Conservation (phyloP, 306 rosid species). For the Cucurbita argyrosperma region DNA sequence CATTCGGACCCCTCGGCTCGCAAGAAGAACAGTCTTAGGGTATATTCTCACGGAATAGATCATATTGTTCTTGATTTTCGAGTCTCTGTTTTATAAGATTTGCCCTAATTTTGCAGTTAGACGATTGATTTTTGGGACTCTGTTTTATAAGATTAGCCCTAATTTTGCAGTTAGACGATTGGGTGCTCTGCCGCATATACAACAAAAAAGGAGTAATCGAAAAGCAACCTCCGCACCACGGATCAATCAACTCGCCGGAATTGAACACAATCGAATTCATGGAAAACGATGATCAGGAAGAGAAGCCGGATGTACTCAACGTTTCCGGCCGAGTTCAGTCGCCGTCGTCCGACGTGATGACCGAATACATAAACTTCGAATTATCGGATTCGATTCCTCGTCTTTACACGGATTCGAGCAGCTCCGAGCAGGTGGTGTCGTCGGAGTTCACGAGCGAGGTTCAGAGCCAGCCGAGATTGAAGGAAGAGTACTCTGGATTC, state of each 20-base stretch:
- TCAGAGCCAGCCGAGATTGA: constrained; percentile 84
- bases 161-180: constrained; percentile 80
- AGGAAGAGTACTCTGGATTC: constrained; percentile 37
- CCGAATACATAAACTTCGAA: constrained; percentile 46
- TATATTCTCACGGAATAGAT: constrained; percentile 10
- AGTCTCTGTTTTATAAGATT: too few species aligned
- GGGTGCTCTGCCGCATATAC: constrained; percentile 94
- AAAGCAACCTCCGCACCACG: constrained; percentile 14
- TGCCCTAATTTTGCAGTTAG: constrained; percentile 48
- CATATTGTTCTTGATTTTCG: not conserved
- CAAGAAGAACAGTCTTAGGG: constrained; percentile 79
- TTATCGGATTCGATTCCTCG: constrained; percentile 66
- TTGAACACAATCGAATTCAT: constrained; percentile 19
- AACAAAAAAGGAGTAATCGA: constrained; percentile 66
- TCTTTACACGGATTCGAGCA: constrained; percentile 84
- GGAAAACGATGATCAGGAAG: constrained; percentile 11
- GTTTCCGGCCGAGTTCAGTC: not conserved
- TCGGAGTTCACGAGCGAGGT: constrained; percentile 83
- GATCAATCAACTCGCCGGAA: not conserved
- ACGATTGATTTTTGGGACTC: constrained; percentile 30
- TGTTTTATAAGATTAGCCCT: not conserved
- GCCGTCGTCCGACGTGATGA: constrained; percentile 2
- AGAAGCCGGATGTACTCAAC: constrained; percentile 36
- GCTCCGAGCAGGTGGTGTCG: constrained; percentile 92
- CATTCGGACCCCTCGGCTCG: constrained; percentile 83